These are phyloP conservation scores for Tetradesmus obliquus DNA, from an alignment of 139 green algal species.

Conservation along the genomic window DNA sequence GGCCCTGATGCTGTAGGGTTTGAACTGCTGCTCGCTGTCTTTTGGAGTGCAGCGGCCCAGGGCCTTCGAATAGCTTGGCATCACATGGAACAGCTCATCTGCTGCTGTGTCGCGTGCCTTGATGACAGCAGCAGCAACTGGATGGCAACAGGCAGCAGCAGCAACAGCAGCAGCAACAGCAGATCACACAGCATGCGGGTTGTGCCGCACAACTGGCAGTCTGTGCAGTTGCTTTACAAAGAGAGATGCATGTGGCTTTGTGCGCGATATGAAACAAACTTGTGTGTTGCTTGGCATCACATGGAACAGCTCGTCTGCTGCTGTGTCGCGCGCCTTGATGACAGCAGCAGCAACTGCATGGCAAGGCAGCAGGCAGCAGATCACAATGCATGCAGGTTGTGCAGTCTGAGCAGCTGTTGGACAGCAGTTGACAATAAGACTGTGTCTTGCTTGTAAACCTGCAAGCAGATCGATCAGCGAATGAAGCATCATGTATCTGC, in stretches of 20 bases:
- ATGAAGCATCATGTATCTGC: neutral
- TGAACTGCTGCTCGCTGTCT: neutral
- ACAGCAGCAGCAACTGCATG: neutral
- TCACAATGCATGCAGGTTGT: too few species aligned
- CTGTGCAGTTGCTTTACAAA: neutral
- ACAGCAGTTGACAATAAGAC: too few species aligned
- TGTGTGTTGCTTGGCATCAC: neutral
- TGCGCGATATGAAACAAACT: neutral
- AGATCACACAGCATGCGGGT: neutral
- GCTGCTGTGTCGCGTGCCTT: neutral
- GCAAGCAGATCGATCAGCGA: neutral
- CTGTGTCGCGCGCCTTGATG: neutral
- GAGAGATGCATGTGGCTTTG: neutral
- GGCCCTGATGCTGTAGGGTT: neutral
- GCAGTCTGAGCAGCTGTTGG: too few species aligned
- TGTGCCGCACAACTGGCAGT: too few species aligned
- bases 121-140: conserved; percentile 9
- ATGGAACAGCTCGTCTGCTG: neutral
- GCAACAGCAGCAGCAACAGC: neutral
- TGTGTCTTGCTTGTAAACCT: too few species aligned
- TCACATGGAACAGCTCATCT: neutral
- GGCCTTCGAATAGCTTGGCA: neutral
- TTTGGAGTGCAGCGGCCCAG: neutral
- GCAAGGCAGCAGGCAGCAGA: neutral
- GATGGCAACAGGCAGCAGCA: neutral